Evolutionary conservation across 345 rosid species (phyloP).

Genomic region (Triadica sebifera): DNA sequence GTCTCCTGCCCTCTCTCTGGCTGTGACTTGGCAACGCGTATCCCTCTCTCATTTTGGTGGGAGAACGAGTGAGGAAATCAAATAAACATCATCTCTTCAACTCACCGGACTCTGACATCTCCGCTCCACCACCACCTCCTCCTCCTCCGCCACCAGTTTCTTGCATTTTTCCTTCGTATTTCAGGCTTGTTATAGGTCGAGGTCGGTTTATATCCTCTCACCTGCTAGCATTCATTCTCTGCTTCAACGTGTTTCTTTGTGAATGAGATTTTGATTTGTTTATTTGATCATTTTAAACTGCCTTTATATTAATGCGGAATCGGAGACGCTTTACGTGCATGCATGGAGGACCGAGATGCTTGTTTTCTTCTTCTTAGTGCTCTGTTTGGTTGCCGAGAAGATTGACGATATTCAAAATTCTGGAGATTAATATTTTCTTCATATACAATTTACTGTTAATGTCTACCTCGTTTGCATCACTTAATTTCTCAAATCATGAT

Average conservation of each 20-base stretch:
- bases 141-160: conserved; percentile 13
- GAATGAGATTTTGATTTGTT: neutral
- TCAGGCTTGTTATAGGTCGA: neutral
- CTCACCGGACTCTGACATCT: conserved; percentile 4
- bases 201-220: neutral
- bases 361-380: neutral
- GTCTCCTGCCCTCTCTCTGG: neutral
- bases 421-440: neutral
- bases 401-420: neutral
- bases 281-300: neutral
- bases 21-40: conserved; percentile 4
- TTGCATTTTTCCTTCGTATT: neutral
- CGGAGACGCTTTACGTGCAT: conserved; percentile 3
- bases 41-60: neutral
- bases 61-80: neutral
- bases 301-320: neutral
- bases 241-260: neutral
- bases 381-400: conserved; percentile 9
- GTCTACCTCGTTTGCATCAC: neutral
- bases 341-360: neutral
- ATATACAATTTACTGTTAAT: neutral
- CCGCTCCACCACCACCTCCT: neutral
- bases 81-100: neutral
- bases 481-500: neutral
- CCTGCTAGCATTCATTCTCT: neutral